Evolutionary conservation across 2,329 filamentous ascomycete species (phyloP), one percentile per base, ranked within the genome.

Genomic region (Fusarium gaditjirri): DNA sequence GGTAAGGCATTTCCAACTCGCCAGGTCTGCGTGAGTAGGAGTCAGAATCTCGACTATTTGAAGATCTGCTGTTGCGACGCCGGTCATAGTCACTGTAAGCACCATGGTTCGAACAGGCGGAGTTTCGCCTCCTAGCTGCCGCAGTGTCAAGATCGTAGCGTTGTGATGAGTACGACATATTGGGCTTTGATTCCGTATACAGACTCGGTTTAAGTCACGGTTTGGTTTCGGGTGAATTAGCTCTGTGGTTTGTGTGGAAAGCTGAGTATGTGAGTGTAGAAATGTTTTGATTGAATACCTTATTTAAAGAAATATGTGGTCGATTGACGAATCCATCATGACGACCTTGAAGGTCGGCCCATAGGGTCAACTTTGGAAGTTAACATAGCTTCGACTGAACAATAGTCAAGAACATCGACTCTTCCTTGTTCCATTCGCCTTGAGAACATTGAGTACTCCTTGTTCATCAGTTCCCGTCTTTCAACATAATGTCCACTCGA

Each of bases 131-230:
- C 46, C 43, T 65, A 16, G 60, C 36, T 6, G 64, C 55, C 9
- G 36, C 62, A 42, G 62, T 25, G 23, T 63, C 42, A 54, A 59
- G 52, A n/a, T 61, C 55, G 36, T 58, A 65, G 19, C 59, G 49
- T 44, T 59, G 63, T 11, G 61, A 64, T n/a, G 52, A 65, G 56
- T 53, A 63, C 25, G 61, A 43, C 74, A 76, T 76, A 35, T n/a
- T 67, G 47, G 33, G 25, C 27, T 23, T 49, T 36, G 27, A 13
- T 39, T 31, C 21, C 36, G 9, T 42, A 42, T 66, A 67, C 11
- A 70, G 58, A 56, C 52, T 60, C 59, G 42, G 8, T n/a, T 39
- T 43, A 25, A 31, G 43, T 53, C 29, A n/a, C 39, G n/a, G 3
- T 46, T 27, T 23, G 33, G 7, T 36, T 43, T 36, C 43, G 11